These are phyloP conservation scores for Hypoxylon sp. DNA, from an alignment of 2,329 filamentous ascomycete species.

Conservation along the genomic window DNA sequence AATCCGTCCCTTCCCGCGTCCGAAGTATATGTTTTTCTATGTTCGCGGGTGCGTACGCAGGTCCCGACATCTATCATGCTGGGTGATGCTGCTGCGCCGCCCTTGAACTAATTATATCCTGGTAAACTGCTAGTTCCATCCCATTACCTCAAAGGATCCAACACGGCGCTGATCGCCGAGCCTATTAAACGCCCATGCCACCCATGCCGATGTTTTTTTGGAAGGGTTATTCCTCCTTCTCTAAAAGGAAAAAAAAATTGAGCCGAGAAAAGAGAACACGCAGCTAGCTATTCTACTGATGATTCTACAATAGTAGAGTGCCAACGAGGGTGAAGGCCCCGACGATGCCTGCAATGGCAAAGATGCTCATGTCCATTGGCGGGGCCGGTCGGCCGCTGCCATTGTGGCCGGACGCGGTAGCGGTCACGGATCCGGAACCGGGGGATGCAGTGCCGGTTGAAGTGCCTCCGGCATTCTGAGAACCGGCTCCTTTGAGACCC, in stretches of 20 bases:
- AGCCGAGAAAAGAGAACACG: background rate
- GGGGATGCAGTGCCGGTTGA: constrained; percentile 60
- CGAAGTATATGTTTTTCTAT: constrained; percentile 20
- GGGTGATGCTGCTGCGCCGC: constrained; percentile 12
- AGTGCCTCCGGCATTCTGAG: constrained; percentile 66
- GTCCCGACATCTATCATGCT: constrained; percentile 1
- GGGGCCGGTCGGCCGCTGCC: constrained; percentile 53
- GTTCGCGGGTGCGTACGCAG: constrained; percentile 11
- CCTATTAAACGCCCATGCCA: constrained; percentile 29
- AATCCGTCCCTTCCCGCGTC: constrained; percentile 9
- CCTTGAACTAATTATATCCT: constrained; percentile 32
- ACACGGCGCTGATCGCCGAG: constrained; percentile 19
- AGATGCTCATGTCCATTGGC: constrained; percentile 58
- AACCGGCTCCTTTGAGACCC: constrained; percentile 67
- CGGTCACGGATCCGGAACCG: constrained; percentile 58
- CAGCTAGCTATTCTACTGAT: background rate
- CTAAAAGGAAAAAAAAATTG: constrained; percentile 12
- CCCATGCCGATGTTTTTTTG: constrained; percentile 2
- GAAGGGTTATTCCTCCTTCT: constrained; percentile 16
- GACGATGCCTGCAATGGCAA: constrained; percentile 56
- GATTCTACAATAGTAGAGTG: constrained; percentile 58
- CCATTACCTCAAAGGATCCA: constrained; percentile 17
- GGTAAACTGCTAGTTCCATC: constrained; percentile 9
- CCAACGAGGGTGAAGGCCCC: constrained; percentile 58
- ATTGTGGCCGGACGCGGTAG: constrained; percentile 57